These are phyloP conservation scores for Pigoraptor vietnamica DNA, from an alignment of 78 protist genomes.

Conservation along the genomic window DNA sequence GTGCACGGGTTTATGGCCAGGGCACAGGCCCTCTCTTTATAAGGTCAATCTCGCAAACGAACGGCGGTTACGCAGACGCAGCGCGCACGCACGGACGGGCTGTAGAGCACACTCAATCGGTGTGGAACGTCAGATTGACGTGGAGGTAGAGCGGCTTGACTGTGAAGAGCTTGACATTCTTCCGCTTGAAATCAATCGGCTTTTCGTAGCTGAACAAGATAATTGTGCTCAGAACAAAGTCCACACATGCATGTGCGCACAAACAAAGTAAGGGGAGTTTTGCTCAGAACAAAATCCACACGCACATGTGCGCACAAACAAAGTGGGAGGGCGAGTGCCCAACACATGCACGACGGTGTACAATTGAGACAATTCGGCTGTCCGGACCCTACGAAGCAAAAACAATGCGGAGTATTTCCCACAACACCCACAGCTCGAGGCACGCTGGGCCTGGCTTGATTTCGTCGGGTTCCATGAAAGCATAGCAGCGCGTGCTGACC, in stretches of 20 bases:
- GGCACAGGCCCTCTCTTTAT: too few species aligned
- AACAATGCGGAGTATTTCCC: too few species aligned
- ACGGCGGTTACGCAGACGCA: not conserved
- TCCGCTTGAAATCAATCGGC: not conserved
- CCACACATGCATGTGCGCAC: not conserved
- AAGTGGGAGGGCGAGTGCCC: too few species aligned
- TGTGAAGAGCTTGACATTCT: not conserved
- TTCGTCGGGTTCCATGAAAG: not conserved
- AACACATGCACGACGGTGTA: not conserved
- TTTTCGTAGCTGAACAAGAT: not conserved
- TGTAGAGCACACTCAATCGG: not conserved
- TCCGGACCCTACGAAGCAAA: too few species aligned
- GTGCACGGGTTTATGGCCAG: too few species aligned
- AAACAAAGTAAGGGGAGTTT: not conserved
- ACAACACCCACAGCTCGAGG: not conserved
- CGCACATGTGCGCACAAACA: not conserved
- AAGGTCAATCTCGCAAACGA: not conserved
- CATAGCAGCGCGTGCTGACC: not conserved
- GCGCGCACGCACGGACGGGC: not conserved
- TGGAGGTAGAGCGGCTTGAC: not conserved
- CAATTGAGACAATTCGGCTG: not conserved
- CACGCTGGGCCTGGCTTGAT: not conserved
- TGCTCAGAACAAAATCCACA: not conserved
- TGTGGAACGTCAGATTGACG: not conserved
- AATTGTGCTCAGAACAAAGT: not conserved